A percentile compares a stretch with the other conserved stretches of the same genome.
Evolutionary conservation across 208 protist genomes (phyloP).

Genomic region (Vickermania ingenoplastis): DNA sequence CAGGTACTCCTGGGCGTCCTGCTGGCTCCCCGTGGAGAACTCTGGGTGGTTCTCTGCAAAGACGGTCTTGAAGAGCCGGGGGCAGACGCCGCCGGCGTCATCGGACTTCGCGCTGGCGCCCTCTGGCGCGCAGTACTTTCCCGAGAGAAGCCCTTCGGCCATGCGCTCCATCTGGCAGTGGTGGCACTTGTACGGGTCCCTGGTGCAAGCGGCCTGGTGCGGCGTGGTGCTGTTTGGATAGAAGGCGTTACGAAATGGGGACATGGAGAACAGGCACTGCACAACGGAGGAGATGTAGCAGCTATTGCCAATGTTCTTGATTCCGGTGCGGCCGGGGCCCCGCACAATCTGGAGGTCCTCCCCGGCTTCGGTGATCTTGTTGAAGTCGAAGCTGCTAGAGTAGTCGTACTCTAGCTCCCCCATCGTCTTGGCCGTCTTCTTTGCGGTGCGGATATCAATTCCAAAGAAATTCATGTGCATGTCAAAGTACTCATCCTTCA

Average conservation of each 20-base stretch:
- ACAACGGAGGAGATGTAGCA: slow-evolving; percentile 95
- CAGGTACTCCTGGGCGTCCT: slow-evolving; percentile 95
- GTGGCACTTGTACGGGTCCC: slow-evolving; percentile 58
- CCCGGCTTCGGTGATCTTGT: slow-evolving; percentile 84
- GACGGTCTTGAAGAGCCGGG: slow-evolving; percentile 93
- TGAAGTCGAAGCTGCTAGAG: slow-evolving; percentile 92
- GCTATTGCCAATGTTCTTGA: slow-evolving; percentile 97
- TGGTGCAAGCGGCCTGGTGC: slow-evolving; percentile 42
- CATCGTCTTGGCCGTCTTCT: slow-evolving; percentile 95
- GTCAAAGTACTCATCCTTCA: slow-evolving; percentile 88
- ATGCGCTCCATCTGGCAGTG: slow-evolving; percentile 90
- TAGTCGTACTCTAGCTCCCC: slow-evolving; percentile 95
- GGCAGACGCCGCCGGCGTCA: slow-evolving; percentile 64
- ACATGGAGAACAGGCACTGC: slow-evolving; percentile 88
- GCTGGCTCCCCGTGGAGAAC: slow-evolving; percentile 93
- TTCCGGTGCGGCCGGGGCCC: slow-evolving; percentile 90
- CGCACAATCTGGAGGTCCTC: slow-evolving; percentile 76
- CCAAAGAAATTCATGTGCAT: slow-evolving; percentile 94
- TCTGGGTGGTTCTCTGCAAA: slow-evolving; percentile 90
- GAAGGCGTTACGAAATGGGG: slow-evolving; percentile 71
- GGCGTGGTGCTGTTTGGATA: slow-evolving; percentile 24
- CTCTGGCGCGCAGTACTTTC: slow-evolving; percentile 76
- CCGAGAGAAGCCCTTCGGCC: slow-evolving; percentile 85
- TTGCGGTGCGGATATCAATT: slow-evolving; percentile 86
- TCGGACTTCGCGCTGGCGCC: slow-evolving; percentile 18